Conservation (phyloP, 768 basidiomycete species). For the Naematelia aurantialba region DNA sequence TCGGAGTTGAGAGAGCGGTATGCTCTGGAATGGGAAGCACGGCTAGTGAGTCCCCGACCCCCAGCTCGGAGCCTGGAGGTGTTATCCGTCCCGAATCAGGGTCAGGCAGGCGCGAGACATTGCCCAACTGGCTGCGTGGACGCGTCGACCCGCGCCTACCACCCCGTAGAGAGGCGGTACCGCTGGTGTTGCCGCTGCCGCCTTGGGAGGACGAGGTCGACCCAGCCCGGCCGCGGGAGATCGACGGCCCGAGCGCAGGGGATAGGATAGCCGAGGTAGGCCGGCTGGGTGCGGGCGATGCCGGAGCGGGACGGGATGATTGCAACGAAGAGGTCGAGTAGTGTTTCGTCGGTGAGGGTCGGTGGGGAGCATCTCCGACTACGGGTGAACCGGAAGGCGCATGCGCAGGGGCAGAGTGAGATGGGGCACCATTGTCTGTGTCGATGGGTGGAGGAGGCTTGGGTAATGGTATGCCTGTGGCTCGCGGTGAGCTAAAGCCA, state of each 20-base stretch:
- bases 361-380: not conserved
- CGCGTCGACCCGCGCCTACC: not conserved
- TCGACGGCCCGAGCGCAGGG: constrained; percentile 1
- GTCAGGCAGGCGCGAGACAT: not conserved
- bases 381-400: not conserved
- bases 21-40: constrained; percentile 3
- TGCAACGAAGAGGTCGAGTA: constrained; percentile 7
- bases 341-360: not conserved
- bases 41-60: not conserved
- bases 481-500: not conserved
- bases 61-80: not conserved
- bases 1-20: constrained; percentile 6
- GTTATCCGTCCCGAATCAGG: not conserved
- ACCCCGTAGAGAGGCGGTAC: not conserved
- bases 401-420: not conserved
- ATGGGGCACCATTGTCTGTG: not conserved
- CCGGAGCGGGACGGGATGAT: constrained; percentile 36
- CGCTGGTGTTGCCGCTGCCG: too few species aligned
- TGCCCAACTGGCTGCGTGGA: not conserved
- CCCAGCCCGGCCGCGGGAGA: constrained; percentile 11
- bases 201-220: constrained; percentile 9
- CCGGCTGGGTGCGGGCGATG: constrained; percentile 31
- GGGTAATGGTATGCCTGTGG: not conserved
- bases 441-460: not conserved
- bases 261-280: constrained; percentile 21